Evolutionary conservation across 352 stramenopile species (phyloP).

Genomic region (Phytophthora hybrid): DNA sequence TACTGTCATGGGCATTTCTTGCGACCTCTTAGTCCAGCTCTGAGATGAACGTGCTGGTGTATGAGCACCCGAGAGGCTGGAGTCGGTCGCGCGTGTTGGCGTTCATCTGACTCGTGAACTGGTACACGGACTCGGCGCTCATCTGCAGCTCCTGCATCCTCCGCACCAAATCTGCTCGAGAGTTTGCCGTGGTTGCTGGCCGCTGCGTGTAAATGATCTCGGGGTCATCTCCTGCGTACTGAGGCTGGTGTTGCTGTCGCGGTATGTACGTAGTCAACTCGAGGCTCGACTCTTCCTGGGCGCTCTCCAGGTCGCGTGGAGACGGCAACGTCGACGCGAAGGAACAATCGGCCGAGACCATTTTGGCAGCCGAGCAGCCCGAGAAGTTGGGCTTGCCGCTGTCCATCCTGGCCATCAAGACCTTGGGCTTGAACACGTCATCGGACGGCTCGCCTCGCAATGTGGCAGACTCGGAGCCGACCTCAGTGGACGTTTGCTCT

Average conservation of each 20-base stretch:
- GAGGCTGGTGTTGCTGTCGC: conserved; percentile 25
- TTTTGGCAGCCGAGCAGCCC: conserved; percentile 11
- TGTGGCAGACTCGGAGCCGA: conserved; percentile 3
- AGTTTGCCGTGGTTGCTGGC: background rate
- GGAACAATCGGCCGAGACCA: conserved; percentile 26
- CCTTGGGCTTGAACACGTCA: conserved; percentile 17
- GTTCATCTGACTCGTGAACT: conserved; percentile 61
- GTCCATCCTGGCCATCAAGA: conserved; percentile 17
- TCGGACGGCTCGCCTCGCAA: background rate
- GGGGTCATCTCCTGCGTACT: conserved; percentile 22
- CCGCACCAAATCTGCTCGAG: conserved; percentile 43
- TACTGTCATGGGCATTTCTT: background rate
- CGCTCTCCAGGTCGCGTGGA: conserved; percentile 26
- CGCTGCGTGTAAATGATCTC: conserved; percentile 28
- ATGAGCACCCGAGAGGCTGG: conserved; percentile 16
- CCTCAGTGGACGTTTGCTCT: background rate
- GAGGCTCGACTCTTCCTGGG: conserved; percentile 24
- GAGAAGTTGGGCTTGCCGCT: conserved; percentile 11
- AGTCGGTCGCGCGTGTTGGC: conserved; percentile 30
- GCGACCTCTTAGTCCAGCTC: conserved; percentile 32
- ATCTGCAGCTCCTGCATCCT: conserved; percentile 67
- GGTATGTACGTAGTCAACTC: conserved; percentile 28
- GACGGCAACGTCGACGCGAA: conserved; percentile 32
- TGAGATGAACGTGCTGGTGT: conserved; percentile 27
- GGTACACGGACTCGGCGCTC: conserved; percentile 67